phyloP scores from a whole-genome alignment of 371 early-diverging fungal species.

The Mucor piriformis region DNA sequence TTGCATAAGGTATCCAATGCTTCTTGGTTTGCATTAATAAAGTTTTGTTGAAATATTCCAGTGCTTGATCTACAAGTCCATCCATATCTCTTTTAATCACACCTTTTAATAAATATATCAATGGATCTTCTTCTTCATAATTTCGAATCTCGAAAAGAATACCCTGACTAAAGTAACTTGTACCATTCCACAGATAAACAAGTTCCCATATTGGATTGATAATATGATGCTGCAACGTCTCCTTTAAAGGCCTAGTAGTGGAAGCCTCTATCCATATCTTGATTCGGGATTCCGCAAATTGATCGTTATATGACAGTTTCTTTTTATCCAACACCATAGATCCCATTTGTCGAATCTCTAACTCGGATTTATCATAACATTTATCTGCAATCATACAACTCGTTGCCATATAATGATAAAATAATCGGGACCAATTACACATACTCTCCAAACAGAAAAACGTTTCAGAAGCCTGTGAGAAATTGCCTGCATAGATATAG shows the following conservation, averaged over 20 bases:
- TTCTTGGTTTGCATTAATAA: not conserved
- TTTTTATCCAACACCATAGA: conserved; percentile 19
- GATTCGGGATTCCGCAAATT: conserved; percentile 29
- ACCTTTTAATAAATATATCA: conserved; percentile 15
- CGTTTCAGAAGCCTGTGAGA: conserved; percentile 30
- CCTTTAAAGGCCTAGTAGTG: not conserved
- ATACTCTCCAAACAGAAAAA: conserved; percentile 39
- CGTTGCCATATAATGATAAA: conserved; percentile 40
- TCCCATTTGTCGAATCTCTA: conserved; percentile 31
- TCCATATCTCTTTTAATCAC: conserved; percentile 19
- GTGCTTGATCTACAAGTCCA: conserved; percentile 3
- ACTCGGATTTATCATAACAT: conserved; percentile 29
- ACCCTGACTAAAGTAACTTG: not conserved
- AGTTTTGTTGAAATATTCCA: conserved; percentile 13
- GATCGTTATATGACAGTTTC: conserved; percentile 23
- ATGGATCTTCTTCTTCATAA: not conserved
- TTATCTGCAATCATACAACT: conserved; percentile 39
- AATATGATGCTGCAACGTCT: not conserved
- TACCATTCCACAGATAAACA: conserved; percentile 37
- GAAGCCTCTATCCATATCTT: conserved; percentile 19
- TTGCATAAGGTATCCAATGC: conserved; percentile 26
- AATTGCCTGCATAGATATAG: conserved; percentile 32
- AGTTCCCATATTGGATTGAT: conserved; percentile 42
- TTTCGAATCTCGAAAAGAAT: not conserved
- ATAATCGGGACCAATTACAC: conserved; percentile 33